Evolutionary conservation across 179 eudicot genomes (phyloP).

Genomic region (Sideroxylon spinosum): DNA sequence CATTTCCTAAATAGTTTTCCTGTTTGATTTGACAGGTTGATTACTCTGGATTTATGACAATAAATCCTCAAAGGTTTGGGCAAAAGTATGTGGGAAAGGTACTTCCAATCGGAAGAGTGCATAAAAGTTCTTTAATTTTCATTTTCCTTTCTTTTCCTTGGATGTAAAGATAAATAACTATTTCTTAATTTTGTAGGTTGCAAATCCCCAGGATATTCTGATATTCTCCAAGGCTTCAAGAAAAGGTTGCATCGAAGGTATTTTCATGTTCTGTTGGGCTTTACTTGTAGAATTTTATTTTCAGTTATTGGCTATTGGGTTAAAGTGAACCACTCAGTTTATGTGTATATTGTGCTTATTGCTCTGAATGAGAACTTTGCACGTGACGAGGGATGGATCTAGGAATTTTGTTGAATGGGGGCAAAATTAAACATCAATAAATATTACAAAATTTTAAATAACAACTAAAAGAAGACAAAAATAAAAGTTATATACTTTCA

Average conservation of each 20-base stretch:
- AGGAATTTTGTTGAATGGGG: too few relatives aligned
- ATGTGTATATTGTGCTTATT: neutral
- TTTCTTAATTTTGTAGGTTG: constrained; percentile 55
- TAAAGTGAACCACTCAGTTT: neutral
- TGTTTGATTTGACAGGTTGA: constrained; percentile 65
- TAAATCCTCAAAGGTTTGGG: constrained; percentile 98
- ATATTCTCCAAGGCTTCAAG: constrained; percentile 88
- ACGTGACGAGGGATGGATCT: too few relatives aligned
- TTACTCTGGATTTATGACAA: constrained; percentile 96
- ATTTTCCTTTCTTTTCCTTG: neutral
- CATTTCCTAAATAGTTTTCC: neutral
- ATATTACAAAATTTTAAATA: too few relatives aligned
- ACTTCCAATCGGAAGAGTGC: constrained; percentile 12
- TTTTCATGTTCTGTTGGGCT: constrained; percentile 1
- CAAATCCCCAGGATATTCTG: constrained; percentile 98
- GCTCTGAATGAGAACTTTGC: neutral
- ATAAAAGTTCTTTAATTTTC: neutral
- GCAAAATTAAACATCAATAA: too few relatives aligned
- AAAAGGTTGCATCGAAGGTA: constrained; percentile 61
- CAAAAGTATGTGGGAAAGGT: constrained; percentile 99
- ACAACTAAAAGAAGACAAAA: too few relatives aligned
- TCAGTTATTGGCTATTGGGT: neutral
- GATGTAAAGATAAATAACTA: neutral
- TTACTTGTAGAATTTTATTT: too few relatives aligned
- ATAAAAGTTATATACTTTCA: too few relatives aligned